These are phyloP conservation scores for Monosporascus cannonballus DNA, from an alignment of 2,329 filamentous ascomycete species.

Conservation along the genomic window DNA sequence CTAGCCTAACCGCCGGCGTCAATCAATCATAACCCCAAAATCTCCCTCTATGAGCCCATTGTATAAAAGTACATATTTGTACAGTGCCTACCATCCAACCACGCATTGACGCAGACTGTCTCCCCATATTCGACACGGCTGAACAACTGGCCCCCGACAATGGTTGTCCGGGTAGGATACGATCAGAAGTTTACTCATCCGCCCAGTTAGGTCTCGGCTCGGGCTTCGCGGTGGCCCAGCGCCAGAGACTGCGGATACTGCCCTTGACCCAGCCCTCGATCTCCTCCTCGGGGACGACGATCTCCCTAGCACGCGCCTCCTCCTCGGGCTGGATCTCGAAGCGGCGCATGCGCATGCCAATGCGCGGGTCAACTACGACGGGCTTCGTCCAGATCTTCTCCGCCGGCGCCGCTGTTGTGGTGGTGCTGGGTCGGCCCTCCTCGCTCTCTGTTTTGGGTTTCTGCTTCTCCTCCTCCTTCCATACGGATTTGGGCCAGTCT, in stretches of 20 bases:
- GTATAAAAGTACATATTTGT: too few relatives aligned
- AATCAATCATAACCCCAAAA: too few relatives aligned
- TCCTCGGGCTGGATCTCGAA: constrained; percentile 67
- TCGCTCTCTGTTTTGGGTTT: constrained; percentile 26
- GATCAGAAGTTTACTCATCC: constrained; percentile 1
- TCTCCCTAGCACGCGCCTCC: constrained; percentile 57
- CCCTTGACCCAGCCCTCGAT: constrained; percentile 65
- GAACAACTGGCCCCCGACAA: too few relatives aligned
- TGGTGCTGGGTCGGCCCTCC: constrained; percentile 8
- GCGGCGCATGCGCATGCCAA: constrained; percentile 72
- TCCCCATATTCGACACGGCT: too few relatives aligned
- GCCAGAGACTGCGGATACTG: constrained; percentile 45
- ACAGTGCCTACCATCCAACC: too few relatives aligned
- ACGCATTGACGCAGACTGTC: too few relatives aligned
- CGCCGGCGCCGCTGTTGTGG: constrained; percentile 8
- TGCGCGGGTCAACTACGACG: constrained; percentile 69
- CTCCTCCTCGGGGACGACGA: constrained; percentile 61
- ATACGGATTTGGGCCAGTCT: constrained; percentile 79
- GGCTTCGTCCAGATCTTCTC: constrained; percentile 73
- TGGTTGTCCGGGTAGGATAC: too few relatives aligned
- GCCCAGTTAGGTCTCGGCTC: constrained; percentile 29
- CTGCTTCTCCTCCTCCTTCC: constrained; percentile 46
- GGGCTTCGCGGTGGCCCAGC: constrained; percentile 40
- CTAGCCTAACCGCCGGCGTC: too few relatives aligned
- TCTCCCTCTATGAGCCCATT: too few relatives aligned